Percentiles rank a stretch among this genome's conserved stretches.
phyloP scores from a whole-genome alignment of 2,329 filamentous ascomycete genomes.

The Xylaria sp. region DNA sequence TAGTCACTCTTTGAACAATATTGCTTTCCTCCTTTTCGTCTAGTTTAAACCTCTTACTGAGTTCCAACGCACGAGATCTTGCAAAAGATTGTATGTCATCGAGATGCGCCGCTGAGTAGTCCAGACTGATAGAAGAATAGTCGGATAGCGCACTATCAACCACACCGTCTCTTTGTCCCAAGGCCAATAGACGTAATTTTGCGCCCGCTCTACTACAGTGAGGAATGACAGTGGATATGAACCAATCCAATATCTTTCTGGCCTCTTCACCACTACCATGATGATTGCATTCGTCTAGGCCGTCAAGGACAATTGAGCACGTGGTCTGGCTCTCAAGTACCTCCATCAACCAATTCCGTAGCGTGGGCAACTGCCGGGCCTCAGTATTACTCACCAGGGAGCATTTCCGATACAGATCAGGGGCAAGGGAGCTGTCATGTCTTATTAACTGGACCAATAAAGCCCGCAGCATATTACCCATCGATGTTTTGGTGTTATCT shows the following conservation, averaged over 20 bases:
- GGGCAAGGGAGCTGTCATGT: conserved; percentile 1
- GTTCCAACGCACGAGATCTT: not conserved
- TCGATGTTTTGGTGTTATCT: conserved; percentile 19
- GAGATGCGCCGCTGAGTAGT: conserved; percentile 6
- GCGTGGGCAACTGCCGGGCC: not conserved
- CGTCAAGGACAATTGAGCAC: conserved; percentile 29
- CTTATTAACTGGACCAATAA: conserved; percentile 22
- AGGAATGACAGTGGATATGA: conserved; percentile 15
- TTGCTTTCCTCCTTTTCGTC: not conserved
- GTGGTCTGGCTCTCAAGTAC: conserved; percentile 13
- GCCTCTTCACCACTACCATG: conserved; percentile 1
- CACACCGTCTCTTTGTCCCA: conserved; percentile 25
- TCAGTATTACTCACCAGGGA: conserved; percentile 10
- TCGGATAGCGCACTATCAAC: conserved; percentile 16
- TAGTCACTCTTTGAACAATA: not conserved
- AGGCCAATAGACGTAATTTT: conserved; percentile 17
- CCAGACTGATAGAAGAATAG: conserved; percentile 21
- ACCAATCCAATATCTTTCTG: conserved; percentile 17
- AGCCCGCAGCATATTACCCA: conserved; percentile 27
- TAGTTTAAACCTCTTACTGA: not conserved
- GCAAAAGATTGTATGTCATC: not conserved
- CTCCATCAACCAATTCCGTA: conserved; percentile 15
- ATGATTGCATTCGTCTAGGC: conserved; percentile 28
- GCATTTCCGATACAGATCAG: conserved; percentile 12
- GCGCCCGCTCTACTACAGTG: conserved; percentile 3